Base-by-base conservation (phyloP, 345 rosid genomes). In the Aegle marmelos region DNA sequence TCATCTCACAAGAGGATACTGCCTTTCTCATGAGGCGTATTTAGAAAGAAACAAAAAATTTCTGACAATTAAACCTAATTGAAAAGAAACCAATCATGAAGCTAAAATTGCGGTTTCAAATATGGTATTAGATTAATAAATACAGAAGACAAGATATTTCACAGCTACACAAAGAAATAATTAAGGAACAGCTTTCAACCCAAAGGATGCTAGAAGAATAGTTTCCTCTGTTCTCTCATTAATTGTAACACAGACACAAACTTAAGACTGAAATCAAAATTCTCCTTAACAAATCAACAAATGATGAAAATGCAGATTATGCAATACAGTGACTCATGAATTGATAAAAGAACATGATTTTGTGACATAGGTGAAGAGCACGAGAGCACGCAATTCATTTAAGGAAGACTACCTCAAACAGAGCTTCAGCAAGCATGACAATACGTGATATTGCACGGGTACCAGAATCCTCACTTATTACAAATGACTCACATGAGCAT, bases 351-450 rank as follows among this genome's bases (percentile, higher is more conserved):
- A 33, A 24, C 19, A 58, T 0, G 33, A 68, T 34, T 37, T 30
- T 16, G 62, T 37, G 41, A 54, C 68, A 37, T 27, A 41, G n/a
- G 56, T 21, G 34, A 62, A 34, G 48, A 28, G 30, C 30, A 30
- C 30, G 59, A 34, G 48, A 28, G 30, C 30, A 30, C 30, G 59
- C 61, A 50, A 79, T 45, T 58, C 61, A 45, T 57, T 54, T 36
- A 73, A 76, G 71, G 31, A 41, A 75, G 72, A 61, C 34, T 80
- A 90, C 97, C 93, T 92, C 97, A 80, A 90, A 89, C n/a, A 92
- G 84, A 82, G 97, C 94, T 82, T 92, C 94, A 54, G 94, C 91
- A 37, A 92, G 94, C 97, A 92, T 88, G 64, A 90, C 90, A 76
- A 90, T 90, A 69, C 97, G 88, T 41, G 94, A 89, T 78, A 92